phyloP scores from a whole-genome alignment of 495 filamentous ascomycete species.

The Parmelia sp. region DNA sequence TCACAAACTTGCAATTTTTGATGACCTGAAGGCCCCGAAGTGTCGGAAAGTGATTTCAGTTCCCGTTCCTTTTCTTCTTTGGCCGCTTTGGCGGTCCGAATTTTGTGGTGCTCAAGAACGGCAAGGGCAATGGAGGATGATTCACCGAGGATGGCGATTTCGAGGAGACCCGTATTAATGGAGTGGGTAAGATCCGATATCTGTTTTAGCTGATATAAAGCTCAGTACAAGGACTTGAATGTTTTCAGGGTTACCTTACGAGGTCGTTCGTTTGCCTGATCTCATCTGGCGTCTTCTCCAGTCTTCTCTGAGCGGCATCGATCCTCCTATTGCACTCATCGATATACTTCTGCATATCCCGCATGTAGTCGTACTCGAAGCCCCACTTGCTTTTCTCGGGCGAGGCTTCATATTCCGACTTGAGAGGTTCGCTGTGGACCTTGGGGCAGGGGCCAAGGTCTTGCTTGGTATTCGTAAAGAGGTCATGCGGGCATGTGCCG shows the following conservation, averaged over 20 bases:
- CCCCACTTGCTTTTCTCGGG: constrained; percentile 71
- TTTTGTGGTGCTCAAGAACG: constrained; percentile 77
- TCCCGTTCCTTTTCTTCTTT: constrained; percentile 85
- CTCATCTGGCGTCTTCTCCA: constrained; percentile 98
- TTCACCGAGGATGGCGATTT: constrained; percentile 81
- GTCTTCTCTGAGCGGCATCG: constrained; percentile 75
- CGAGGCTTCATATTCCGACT: constrained; percentile 74
- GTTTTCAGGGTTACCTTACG: constrained; percentile 32
- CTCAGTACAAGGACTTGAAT: constrained; percentile 10
- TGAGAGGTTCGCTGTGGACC: constrained; percentile 81
- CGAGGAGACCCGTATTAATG: constrained; percentile 75
- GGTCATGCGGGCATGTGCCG: constrained; percentile 94
- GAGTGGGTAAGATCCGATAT: constrained; percentile 75
- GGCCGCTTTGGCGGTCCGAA: constrained; percentile 68
- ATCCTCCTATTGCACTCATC: constrained; percentile 95
- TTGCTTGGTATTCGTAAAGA: constrained; percentile 99
- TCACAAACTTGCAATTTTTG: constrained; percentile 99
- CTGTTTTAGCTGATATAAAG: constrained; percentile 57
- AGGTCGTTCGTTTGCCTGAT: constrained; percentile 92
- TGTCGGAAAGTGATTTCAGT: constrained; percentile 85
- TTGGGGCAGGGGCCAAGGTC: constrained; percentile 89
- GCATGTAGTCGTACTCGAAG: constrained; percentile 94
- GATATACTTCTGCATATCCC: constrained; percentile 91
- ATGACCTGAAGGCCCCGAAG: constrained; percentile 83
- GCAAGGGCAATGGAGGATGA: constrained; percentile 72